Base-by-base conservation (phyloP, 2,329 filamentous ascomycete species). In the Sarocladium oryzae region DNA sequence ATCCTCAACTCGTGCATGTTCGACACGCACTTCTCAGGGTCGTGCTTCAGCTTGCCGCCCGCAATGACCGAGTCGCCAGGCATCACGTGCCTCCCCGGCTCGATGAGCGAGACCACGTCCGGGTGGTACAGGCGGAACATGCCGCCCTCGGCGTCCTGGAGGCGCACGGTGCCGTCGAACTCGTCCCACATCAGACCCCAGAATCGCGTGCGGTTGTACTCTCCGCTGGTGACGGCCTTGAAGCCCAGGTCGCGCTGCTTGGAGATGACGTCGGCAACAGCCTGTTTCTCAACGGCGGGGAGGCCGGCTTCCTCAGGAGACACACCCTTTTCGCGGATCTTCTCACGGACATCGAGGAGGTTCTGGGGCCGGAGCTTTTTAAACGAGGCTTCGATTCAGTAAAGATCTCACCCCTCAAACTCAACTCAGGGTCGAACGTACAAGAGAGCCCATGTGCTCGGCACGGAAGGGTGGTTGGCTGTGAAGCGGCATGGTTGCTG, bases 401-500 rank as follows among this genome's bases (percentile, higher is more conserved):
- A n/a, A n/a, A n/a, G n/a, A n/a, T n/a, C n/a, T n/a, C n/a, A n/a
- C n/a, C n/a, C n/a, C n/a, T n/a, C n/a, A n/a, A n/a, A n/a, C n/a
- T n/a, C n/a, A n/a, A n/a, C 13, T 41, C 10, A 15, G 4, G 23
- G 21, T 15, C 6, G 28, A 20, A 20, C 43, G 10, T 48, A 48
- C 43, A 28, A 89, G 74, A 13, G 85, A 88, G 58, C 86, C 86
- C 59, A 88, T 74, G 60, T 89, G 86, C 74, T 89, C 86, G 48
- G 86, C 86, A 60, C 86, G 78, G 73, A 88, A 89, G 28, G 86
- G 86, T 18, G 71, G 71, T 49, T 32, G 26, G 15, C 43, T 32
- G 26, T 48, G 43, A 48, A 48, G 43, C 28, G 43, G 20, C 43
- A 48, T 48, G 8, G 20, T 33, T 21, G 15, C 40, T 26, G 18